phyloP scores from a whole-genome alignment of 2,329 filamentous ascomycete genomes.

The Cladorrhinum sp. region DNA sequence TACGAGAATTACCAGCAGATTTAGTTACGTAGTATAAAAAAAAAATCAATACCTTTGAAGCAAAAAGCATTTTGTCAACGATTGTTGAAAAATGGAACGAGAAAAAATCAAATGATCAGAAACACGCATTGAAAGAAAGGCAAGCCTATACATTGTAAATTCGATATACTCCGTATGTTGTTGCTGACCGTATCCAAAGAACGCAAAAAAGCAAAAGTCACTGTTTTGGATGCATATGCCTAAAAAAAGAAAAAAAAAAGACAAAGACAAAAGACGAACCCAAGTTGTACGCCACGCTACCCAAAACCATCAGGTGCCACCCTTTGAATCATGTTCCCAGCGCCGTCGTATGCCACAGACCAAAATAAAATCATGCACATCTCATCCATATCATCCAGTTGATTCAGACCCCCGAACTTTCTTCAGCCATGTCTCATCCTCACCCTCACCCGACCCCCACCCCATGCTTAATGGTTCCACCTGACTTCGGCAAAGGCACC shows the following conservation, averaged over 20 bases:
- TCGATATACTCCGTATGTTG: neutral
- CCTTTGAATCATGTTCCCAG: neutral
- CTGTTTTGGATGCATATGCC: neutral
- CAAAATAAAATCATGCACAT: neutral
- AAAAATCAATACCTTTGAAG: neutral
- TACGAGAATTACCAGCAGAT: no score
- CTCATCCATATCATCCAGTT: neutral
- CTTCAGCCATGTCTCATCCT: no score
- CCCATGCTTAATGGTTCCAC: conserved; percentile 3
- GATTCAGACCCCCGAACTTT: no score
- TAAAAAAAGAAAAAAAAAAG: neutral
- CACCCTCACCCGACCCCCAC: neutral
- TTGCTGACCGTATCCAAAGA: no score
- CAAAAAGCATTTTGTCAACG: no score
- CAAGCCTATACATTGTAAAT: neutral
- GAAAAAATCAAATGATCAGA: no score
- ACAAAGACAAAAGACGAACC: neutral
- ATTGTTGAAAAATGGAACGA: no score
- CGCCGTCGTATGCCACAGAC: neutral
- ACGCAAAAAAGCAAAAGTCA: neutral
- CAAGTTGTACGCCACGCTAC: neutral
- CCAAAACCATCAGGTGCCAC: neutral
- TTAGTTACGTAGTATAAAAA: neutral
- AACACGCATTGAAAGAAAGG: no score
- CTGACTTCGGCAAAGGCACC: conserved; percentile 24